A percentile compares a stretch with the other conserved stretches of the same genome.
These are phyloP conservation scores for Pythium apleroticum DNA, from an alignment of 352 stramenopile genomes.

Conservation along the genomic window DNA sequence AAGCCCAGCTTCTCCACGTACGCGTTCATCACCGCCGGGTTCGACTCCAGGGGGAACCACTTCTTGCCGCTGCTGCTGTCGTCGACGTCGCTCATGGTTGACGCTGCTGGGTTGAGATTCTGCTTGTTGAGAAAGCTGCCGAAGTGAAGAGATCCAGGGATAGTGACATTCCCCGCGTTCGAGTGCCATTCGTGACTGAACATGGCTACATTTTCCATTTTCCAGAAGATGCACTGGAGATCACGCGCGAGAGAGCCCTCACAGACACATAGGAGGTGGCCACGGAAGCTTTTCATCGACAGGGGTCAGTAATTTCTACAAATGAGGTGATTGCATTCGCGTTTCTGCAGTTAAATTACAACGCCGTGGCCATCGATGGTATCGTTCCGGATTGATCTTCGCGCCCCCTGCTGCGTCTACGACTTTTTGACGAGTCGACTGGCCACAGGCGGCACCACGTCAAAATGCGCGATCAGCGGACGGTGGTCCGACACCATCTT, in stretches of 20 bases:
- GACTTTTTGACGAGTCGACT: constrained; percentile 17
- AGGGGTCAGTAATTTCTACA: too few relatives aligned
- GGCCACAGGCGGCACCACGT: constrained; percentile 33
- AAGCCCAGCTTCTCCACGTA: constrained; percentile 95
- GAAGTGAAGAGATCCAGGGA: constrained; percentile 1
- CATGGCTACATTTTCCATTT: constrained; percentile 20
- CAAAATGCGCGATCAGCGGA: constrained; percentile 63
- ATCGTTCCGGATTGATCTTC: not conserved
- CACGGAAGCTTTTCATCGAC: too few relatives aligned
- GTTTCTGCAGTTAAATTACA: constrained; percentile 27
- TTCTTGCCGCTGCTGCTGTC: constrained; percentile 52
- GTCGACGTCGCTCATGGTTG: constrained; percentile 34
- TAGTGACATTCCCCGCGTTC: constrained; percentile 10
- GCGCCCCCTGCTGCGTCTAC: not conserved
- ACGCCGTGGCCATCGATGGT: constrained; percentile 8
- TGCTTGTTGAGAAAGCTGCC: not conserved
- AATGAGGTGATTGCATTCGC: not conserved
- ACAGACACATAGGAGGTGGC: too few relatives aligned
- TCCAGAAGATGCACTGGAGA: not conserved
- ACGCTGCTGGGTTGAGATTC: not conserved
- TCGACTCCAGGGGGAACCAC: constrained; percentile 94
- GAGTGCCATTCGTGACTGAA: constrained; percentile 3
- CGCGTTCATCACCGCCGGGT: constrained; percentile 94
- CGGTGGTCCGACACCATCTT: constrained; percentile 77
- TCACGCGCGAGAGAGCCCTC: too few relatives aligned